Conservation (phyloP, 2,329 filamentous ascomycete genomes). For the Metarhizium humberi region DNA sequence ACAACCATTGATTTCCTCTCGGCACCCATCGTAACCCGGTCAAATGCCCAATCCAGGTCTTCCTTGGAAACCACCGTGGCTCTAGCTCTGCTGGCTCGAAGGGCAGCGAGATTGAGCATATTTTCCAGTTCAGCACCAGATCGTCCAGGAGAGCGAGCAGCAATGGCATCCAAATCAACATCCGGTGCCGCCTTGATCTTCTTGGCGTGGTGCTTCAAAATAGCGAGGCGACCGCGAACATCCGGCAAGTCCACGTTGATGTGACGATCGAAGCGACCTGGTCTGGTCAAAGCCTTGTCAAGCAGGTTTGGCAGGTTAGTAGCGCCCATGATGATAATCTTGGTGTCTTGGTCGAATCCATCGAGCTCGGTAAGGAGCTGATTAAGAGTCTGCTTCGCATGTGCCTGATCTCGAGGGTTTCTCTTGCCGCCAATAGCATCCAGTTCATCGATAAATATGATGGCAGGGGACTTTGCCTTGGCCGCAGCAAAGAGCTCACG, state of each 20-base stretch:
- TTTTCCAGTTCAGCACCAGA: slow-evolving; percentile 96
- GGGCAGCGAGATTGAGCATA: slow-evolving; percentile 89
- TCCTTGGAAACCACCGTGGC: slow-evolving; percentile 62
- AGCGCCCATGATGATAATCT: slow-evolving; percentile 90
- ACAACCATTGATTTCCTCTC: slow-evolving; percentile 87
- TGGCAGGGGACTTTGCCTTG: slow-evolving; percentile 76
- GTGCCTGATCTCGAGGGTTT: slow-evolving; percentile 85
- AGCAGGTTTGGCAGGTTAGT: slow-evolving; percentile 94
- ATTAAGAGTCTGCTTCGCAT: slow-evolving; percentile 95
- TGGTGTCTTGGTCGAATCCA: slow-evolving; percentile 89
- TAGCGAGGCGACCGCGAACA: slow-evolving; percentile 84
- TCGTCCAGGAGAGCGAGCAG: slow-evolving; percentile 80
- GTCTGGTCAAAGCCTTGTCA: slow-evolving; percentile 88
- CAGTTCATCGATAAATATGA: slow-evolving; percentile 91
- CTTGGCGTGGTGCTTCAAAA: slow-evolving; percentile 87
- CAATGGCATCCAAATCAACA: slow-evolving; percentile 76
- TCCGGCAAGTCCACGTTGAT: slow-evolving; percentile 84
- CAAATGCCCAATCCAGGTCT: slow-evolving; percentile 95
- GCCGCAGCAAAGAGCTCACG: slow-evolving; percentile 84
- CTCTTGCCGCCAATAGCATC: slow-evolving; percentile 92
- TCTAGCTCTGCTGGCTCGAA: slow-evolving; percentile 86
- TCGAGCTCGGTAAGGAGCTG: slow-evolving; percentile 95
- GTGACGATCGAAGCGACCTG: slow-evolving; percentile 91
- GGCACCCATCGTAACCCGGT: slow-evolving; percentile 95
- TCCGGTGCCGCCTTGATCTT: slow-evolving; percentile 75